Evolutionary conservation across 768 basidiomycete species (phyloP), one percentile per base, ranked within the genome.

Genomic region (Brasilioporus rufonigricans): DNA sequence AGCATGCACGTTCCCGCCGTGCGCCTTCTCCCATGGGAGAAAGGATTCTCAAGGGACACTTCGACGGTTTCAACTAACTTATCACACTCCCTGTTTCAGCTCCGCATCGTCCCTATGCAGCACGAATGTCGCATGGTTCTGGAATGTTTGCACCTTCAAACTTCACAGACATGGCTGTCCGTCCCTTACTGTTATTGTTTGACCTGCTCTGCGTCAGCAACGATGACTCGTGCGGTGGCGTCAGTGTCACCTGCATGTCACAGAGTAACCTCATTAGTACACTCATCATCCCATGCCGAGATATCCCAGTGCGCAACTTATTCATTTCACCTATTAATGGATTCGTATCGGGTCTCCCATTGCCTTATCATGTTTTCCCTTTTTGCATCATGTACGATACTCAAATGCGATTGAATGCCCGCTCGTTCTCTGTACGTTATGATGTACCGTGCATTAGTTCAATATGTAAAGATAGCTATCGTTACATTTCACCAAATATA

Each of bases 21-120:
- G 89, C 87, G 3, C 91, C 90, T 19, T 91, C 89, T 36, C 91
- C 91, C 7, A 93, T 92, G 91, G 92, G 91, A 59, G 91, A 93
- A 73, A 79, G 91, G 55, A 92, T 93, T 56, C 80, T 93, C 61
- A 93, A 90, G 76, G 91, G 91, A 10, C 91, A 93, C 63, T 93
- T 93, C 62, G 91, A 93, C 66, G 87, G 91, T 46, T 93, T 93
- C 77, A 89, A 90, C 66, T 91, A 72, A 80, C 36, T 52, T 49
- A 53, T 50, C 33, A 13, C 49, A 38, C 48, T 11, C 27, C 43
- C 11, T 39, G 23, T 48, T 55, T 35, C 47, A 23, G 27, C 39
- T 35, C 12, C 21, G 40, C 47, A 23, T 35, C 49, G 6, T 49
- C 43, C 18, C 10, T 41, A 50, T 35, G 54, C 43, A 51, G 43